Evolutionary conservation across 2,329 filamentous ascomycete genomes (phyloP).

Genomic region (Apiospora rasikravindrae): DNA sequence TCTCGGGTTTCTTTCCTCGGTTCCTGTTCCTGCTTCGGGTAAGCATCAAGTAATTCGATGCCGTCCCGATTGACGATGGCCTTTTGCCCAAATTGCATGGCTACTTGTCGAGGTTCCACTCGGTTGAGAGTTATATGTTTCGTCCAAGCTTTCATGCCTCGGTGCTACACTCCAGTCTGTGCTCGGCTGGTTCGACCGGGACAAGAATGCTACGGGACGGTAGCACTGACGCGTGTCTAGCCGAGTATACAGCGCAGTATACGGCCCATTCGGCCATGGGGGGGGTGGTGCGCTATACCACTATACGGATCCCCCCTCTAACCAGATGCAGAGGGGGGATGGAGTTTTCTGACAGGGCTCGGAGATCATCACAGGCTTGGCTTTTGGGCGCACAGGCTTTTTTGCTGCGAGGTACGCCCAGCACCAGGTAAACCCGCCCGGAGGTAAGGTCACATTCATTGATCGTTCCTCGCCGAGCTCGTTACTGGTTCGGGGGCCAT

Average conservation of each 20-base stretch:
- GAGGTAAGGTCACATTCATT: background rate
- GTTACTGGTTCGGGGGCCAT: background rate
- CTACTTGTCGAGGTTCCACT: constrained; percentile 8
- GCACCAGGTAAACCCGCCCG: background rate
- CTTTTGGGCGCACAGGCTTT: background rate
- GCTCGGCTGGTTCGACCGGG: constrained; percentile 9
- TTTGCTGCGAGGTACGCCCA: too few species aligned
- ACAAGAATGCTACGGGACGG: background rate
- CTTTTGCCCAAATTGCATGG: background rate
- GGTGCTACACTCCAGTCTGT: background rate
- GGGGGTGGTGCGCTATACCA: background rate
- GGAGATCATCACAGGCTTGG: background rate
- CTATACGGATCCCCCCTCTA: background rate
- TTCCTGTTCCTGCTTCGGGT: background rate
- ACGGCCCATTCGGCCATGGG: background rate
- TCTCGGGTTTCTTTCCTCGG: background rate
- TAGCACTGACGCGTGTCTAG: constrained; percentile 1
- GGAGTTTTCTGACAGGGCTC: background rate
- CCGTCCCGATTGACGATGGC: background rate
- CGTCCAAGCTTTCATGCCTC: background rate
- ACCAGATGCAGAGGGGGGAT: background rate
- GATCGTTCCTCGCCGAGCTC: constrained; percentile 9
- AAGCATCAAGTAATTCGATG: background rate
- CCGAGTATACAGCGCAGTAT: constrained; percentile 11
- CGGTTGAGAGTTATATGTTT: background rate